Base-by-base conservation (phyloP, 495 filamentous ascomycete genomes). In the Penicillium angulare region DNA sequence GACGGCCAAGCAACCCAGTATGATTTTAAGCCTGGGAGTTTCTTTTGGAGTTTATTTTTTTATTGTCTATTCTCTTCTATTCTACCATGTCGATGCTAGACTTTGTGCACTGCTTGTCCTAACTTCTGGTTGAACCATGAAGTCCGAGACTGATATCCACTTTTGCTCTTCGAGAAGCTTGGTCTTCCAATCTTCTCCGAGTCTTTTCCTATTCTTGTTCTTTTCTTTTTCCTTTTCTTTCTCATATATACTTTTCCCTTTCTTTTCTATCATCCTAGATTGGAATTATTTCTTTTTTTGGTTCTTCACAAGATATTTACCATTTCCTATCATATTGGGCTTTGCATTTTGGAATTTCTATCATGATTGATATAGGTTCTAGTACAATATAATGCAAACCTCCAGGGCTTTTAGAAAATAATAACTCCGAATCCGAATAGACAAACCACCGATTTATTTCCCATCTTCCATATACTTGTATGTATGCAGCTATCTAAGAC, bases 61-160 rank as follows among this genome's bases (percentile, higher is more conserved):
- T 44, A 48, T 60, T 57, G 40, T 45, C 7, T 17, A 38, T 53
- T 47, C 13, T 54, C 26, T 43, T 46, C 15, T 13, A 23, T 15
- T 26, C 21, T n/a, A 41, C 33, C 9, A 45, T 43, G 33, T 48
- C 34, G 40, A 10, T 43, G 27, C 26, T 63, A 66, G 63, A 64
- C 49, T 44, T 53, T 27, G 52, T 43, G 33, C 22, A 18, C 7
- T 31, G 9, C 5, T 44, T 16, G 9, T 20, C 23, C 5, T 31
- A 15, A 15, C 15, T 29, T 21, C 26, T 17, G 15, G 16, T 21
- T n/a, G 17, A 20, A 32, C 17, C 22, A 6, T 15, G 13, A 23
- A 13, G 2, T 43, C 7, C 7, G 20, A 6, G 13, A 10, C 40
- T 43, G 41, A 32, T 32, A 31, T 20, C 24, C 41, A 44, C 6